Base-by-base conservation (phyloP, 2,329 filamentous ascomycete genomes). In the Trichoderma aggressivum region DNA sequence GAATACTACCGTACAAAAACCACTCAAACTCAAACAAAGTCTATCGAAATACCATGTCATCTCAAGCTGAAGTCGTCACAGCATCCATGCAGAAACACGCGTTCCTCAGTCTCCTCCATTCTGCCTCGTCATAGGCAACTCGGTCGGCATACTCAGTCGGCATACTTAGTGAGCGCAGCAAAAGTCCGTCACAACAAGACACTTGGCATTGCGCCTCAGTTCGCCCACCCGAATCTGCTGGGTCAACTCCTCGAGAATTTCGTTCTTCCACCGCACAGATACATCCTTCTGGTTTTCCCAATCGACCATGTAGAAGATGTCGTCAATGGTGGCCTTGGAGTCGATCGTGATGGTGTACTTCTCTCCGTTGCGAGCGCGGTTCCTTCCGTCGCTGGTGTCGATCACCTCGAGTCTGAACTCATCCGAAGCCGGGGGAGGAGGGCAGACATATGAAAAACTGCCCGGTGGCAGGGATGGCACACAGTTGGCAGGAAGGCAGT, bases 181-280 rank as follows among this genome's bases (percentile, higher is more conserved):
- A 30, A 76, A 77, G 21, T 43, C 71, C 63, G 73, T 74, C 36
- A 80, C 72, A 56, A 78, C 74, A 1, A 80, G 72, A 58, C 71
- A 73, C 26, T 69, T 68, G 2, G 72, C 76, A 16, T 70, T 60
- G 10, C 65, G 61, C 43, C 70, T 64, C 26, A 80, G 53, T 26
- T 78, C 76, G 5, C 71, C 60, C 60, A 79, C 47, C 16, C 72
- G 67, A 6, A 79, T 71, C 16, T 72, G 70, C 47, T 43, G 39
- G 39, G 74, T 74, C 14, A 80, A 73, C 8, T 55, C 59, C 71
- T 80, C 77, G 3, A 43, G 56, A 8, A 65, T 72, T 18, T 75
- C 77, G 64, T 78, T 72, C 14, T 71, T 50, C 79, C 78, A 80
- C 47, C 74, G 74, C 34, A 80, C 78, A 30, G 77, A 10, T 4